Evolutionary conservation across 1,284 basidiomycete species (phyloP).

Genomic region (Exobasidium cylindrosporum): DNA sequence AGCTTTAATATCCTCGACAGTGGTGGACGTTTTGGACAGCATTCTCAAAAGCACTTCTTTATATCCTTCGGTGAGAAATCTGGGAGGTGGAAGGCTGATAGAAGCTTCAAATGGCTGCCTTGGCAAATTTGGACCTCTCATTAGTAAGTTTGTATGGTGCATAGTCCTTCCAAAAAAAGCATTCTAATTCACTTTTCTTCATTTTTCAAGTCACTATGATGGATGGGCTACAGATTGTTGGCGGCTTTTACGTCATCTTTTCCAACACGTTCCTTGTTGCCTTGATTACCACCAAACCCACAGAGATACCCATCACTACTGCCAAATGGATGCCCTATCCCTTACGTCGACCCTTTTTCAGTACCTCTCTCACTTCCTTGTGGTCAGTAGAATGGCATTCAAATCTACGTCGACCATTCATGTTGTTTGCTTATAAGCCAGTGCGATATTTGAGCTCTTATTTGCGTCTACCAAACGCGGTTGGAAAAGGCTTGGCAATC

Average conservation of each 20-base stretch:
- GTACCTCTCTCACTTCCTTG: background rate
- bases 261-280: background rate
- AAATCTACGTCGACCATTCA: background rate
- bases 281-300: background rate
- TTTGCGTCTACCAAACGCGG: background rate
- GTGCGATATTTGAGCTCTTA: background rate
- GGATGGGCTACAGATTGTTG: background rate
- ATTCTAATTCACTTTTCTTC: too few relatives aligned
- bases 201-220: too few relatives aligned
- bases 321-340: background rate
- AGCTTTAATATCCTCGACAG: background rate
- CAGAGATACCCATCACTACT: background rate
- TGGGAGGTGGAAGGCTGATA: background rate
- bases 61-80: background rate
- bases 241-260: background rate
- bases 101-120: background rate
- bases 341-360: background rate
- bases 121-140: background rate
- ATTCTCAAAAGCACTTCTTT: background rate
- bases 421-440: background rate
- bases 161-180: too few relatives aligned
- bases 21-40: background rate
- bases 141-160: background rate
- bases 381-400: slow-evolving; percentile 4
- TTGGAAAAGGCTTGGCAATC: background rate